These are phyloP conservation scores for Capillidium rhysosporum DNA, from an alignment of 371 early-diverging fungal species.

Conservation along the genomic window DNA sequence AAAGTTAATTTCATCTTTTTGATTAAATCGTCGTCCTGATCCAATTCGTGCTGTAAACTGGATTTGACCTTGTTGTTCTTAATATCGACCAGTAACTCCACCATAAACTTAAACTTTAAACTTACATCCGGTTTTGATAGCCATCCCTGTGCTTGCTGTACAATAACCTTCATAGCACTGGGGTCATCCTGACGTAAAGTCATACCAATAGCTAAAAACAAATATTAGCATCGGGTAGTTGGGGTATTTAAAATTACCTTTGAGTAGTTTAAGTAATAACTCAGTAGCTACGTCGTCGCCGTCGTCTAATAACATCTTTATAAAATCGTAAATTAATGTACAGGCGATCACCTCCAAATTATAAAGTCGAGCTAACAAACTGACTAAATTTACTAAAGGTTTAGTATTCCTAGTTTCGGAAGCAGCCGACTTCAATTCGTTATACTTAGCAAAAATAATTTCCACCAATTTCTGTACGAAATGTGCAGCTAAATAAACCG, in stretches of 20 bases:
- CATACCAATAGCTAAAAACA: constrained; percentile 43
- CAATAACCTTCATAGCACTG: constrained; percentile 62
- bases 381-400: constrained; percentile 50
- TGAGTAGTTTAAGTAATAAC: constrained; percentile 60
- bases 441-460: constrained; percentile 8
- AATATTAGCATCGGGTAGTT: neutral
- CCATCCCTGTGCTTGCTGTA: constrained; percentile 42
- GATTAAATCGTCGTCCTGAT: constrained; percentile 31
- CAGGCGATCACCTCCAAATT: constrained; percentile 74
- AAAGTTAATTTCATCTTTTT: constrained; percentile 55
- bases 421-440: constrained; percentile 13
- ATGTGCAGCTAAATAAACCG: constrained; percentile 34
- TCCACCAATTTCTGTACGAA: constrained; percentile 71
- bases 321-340: constrained; percentile 68
- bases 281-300: constrained; percentile 71
- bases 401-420: constrained; percentile 20
- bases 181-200: constrained; percentile 86
- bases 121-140: constrained; percentile 17
- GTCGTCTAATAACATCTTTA: constrained; percentile 39
- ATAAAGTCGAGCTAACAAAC: constrained; percentile 67
- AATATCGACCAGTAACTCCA: constrained; percentile 74
- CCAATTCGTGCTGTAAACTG: constrained; percentile 23
- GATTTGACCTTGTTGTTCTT: constrained; percentile 81
- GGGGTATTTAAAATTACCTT: constrained; percentile 20
- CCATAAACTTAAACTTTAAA: constrained; percentile 73